Base-by-base conservation (phyloP, 2,329 filamentous ascomycete genomes). In the Diplodia scrobiculata region DNA sequence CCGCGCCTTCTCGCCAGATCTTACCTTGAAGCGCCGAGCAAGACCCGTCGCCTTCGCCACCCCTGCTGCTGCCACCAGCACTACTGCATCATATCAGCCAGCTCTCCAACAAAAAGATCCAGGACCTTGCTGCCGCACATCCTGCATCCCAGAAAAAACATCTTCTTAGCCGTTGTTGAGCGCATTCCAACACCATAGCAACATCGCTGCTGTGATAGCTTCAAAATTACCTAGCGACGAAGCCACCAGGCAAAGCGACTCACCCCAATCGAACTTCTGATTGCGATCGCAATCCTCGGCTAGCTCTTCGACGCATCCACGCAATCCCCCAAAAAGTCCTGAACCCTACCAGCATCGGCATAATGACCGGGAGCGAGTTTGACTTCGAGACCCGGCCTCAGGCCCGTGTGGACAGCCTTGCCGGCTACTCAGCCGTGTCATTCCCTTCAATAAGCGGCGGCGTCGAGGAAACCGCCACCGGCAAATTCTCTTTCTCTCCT, bases 401-500 rank as follows among this genome's bases (percentile, higher is more conserved):
- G 2, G n/a, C 25, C 25, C 63, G 63, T 48, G 50, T 54, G 9
- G 63, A 65, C 29, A 65, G 63, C 9, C 19, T 65, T 21, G 38
- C 51, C 3, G 51, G 51, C 51, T 65, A 55, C 41, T n/a, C 38
- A 36, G 17, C 21, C 5, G 11, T 48, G 21, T 19, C 34, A 13
- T 55, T 65, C n/a, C 17, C 48, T 3, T 10, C 36, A 4, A 55
- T 65, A 6, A 55, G 36, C 3, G 32, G 21, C 34, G 9, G 25
- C 19, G 48, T 3, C 17, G 14, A 11, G 11, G 60, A 63, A 1
- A 17, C 17, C 2, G 45, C 19, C 21, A 25, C 21, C n/a, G 27
- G 47, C 45, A 62, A 62, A 19, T 62, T 62, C 45, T 14, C 58
- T 3, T 38, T 62, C n/a, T 62, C 58, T 38, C 27, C 58, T 17